Conservation (phyloP, 345 rosid genomes). For the Balakata baccata region DNA sequence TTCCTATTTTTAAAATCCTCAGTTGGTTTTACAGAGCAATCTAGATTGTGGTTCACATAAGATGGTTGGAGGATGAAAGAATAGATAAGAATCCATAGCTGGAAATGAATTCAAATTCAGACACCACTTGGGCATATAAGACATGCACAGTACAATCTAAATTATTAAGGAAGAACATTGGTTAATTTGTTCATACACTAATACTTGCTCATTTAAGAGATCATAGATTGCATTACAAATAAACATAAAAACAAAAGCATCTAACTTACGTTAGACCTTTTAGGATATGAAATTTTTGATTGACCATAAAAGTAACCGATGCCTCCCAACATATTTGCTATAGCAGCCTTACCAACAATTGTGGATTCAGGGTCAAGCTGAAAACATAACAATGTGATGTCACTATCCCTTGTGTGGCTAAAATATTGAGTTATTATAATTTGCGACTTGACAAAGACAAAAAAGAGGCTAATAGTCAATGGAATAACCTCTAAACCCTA, state of each 20-base stretch:
- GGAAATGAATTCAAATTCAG: not conserved
- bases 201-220: not conserved
- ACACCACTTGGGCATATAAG: not conserved
- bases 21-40: not conserved
- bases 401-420: slow-evolving; percentile 1
- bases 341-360: slow-evolving; percentile 71
- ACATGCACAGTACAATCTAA: not conserved
- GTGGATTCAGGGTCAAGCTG: slow-evolving; percentile 66
- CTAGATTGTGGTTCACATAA: not conserved
- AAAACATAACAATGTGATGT: slow-evolving; percentile 17
- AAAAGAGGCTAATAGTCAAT: not conserved
- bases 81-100: not conserved
- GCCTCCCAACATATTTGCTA: slow-evolving; percentile 88
- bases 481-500: slow-evolving; percentile 4
- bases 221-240: not conserved
- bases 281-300: slow-evolving; percentile 61
- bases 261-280: slow-evolving; percentile 51
- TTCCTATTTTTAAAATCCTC: not conserved
- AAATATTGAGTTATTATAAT: not conserved
- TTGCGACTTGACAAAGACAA: not conserved
- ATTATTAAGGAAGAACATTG: not conserved
- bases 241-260: slow-evolving; percentile 9
- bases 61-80: not conserved
- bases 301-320: slow-evolving; percentile 95
- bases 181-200: not conserved